These are phyloP conservation scores for Nyctanthes arbortristis DNA, from an alignment of 257 asterid species.

Conservation along the genomic window DNA sequence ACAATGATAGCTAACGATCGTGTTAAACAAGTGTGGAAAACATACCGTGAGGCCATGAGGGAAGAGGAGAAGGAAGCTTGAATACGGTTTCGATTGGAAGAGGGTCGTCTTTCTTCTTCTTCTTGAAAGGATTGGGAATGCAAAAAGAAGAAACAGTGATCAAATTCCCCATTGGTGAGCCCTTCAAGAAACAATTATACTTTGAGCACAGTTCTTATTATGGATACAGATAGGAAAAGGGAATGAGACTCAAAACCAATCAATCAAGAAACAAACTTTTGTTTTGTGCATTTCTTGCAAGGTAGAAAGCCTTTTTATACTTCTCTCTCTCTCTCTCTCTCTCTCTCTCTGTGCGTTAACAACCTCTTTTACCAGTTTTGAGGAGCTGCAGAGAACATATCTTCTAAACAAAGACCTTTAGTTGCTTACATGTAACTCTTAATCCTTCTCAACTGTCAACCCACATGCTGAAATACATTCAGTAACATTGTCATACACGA, in stretches of 20 bases:
- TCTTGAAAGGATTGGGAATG: slow-evolving; percentile 30
- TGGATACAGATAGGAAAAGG: slow-evolving; percentile 18
- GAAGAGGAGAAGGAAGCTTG: slow-evolving; percentile 67
- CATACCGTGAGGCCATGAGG: slow-evolving; percentile 80
- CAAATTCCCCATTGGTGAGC: slow-evolving; percentile 37
- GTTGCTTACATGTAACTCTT: background rate
- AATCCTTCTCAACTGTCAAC: background rate
- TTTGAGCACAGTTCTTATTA: slow-evolving; percentile 7
- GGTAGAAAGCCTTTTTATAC: background rate
- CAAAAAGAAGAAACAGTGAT: slow-evolving; percentile 6
- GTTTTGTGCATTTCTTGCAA: slow-evolving; percentile 1
- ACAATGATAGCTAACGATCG: background rate
- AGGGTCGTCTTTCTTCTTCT: slow-evolving; percentile 20
- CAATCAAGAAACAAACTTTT: slow-evolving; percentile 22
- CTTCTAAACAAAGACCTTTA: background rate
- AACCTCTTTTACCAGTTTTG: background rate
- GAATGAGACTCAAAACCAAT: background rate
- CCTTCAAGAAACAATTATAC: slow-evolving; percentile 5
- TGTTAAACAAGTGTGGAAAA: too few species aligned
- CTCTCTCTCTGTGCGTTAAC: background rate
- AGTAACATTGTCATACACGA: background rate
- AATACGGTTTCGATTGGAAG: slow-evolving; percentile 52
- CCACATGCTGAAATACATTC: background rate
- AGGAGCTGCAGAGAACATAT: background rate
- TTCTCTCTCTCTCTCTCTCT: too few species aligned